Evolutionary conservation across 2,329 filamentous ascomycete genomes (phyloP).

Genomic region (Talaromyces sp.): DNA sequence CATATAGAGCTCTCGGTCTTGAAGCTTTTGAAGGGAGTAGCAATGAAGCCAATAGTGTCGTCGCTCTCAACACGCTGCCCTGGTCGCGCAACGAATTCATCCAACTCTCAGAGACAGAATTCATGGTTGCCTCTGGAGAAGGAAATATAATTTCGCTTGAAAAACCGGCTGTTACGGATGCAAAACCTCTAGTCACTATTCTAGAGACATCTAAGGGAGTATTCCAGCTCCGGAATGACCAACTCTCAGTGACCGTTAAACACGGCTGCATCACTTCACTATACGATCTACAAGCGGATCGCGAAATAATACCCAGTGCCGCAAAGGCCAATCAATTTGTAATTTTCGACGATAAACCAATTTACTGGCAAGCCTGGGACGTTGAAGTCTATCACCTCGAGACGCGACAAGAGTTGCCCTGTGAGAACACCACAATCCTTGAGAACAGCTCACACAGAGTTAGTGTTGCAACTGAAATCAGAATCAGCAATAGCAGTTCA

Average conservation of each 20-base stretch:
- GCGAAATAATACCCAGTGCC: slow-evolving; percentile 72
- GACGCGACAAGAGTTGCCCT: slow-evolving; percentile 72
- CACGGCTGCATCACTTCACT: slow-evolving; percentile 80
- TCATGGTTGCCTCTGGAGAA: slow-evolving; percentile 45
- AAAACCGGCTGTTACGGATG: slow-evolving; percentile 28
- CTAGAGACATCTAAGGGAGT: slow-evolving; percentile 51
- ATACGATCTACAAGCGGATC: slow-evolving; percentile 67
- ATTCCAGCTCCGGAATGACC: slow-evolving; percentile 76
- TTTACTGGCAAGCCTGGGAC: slow-evolving; percentile 98
- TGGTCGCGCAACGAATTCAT: slow-evolving; percentile 79
- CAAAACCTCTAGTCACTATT: slow-evolving; percentile 28
- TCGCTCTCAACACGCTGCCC: slow-evolving; percentile 80
- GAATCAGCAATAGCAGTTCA: slow-evolving; percentile 83
- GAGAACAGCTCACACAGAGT: slow-evolving; percentile 73
- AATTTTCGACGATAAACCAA: slow-evolving; percentile 93
- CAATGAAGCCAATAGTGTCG: slow-evolving; percentile 38
- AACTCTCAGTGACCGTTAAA: slow-evolving; percentile 70
- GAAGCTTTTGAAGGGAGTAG: slow-evolving; percentile 44
- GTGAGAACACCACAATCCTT: slow-evolving; percentile 66
- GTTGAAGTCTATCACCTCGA: slow-evolving; percentile 95
- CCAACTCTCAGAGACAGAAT: slow-evolving; percentile 51
- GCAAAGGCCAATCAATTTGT: slow-evolving; percentile 86
- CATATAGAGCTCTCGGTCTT: slow-evolving; percentile 67
- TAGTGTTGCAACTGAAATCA: slow-evolving; percentile 77
- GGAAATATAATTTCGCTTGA: slow-evolving; percentile 49